phyloP scores from a whole-genome alignment of 2,329 filamentous ascomycete genomes.

The Aspergillus costaricaensis region DNA sequence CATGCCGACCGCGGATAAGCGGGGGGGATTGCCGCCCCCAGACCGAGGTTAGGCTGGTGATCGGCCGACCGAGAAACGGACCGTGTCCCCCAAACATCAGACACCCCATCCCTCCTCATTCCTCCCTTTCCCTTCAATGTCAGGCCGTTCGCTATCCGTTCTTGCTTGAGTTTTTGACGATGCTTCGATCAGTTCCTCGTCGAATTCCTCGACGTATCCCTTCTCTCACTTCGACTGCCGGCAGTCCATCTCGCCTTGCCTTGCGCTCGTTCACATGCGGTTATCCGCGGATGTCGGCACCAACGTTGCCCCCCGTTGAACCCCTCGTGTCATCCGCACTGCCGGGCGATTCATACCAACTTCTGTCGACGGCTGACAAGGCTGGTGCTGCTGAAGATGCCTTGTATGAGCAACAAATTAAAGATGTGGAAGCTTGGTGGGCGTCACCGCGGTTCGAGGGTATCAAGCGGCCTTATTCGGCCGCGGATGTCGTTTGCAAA shows the following conservation, averaged over 20 bases:
- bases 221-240: constrained; percentile 20
- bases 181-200: constrained; percentile 41
- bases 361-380: constrained; percentile 77
- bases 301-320: constrained; percentile 54
- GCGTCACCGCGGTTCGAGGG: constrained; percentile 77
- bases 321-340: constrained; percentile 63
- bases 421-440: constrained; percentile 91
- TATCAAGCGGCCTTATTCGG: constrained; percentile 88
- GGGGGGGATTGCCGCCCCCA: constrained; percentile 5
- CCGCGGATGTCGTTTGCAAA: constrained; percentile 90
- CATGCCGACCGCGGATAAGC: neutral
- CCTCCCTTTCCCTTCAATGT: neutral
- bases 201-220: constrained; percentile 38
- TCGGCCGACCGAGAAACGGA: constrained; percentile 1
- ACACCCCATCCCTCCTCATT: neutral
- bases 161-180: constrained; percentile 16
- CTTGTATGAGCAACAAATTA: constrained; percentile 79
- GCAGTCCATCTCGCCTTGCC: constrained; percentile 28
- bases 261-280: constrained; percentile 40
- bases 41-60: constrained; percentile 3
- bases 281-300: constrained; percentile 56
- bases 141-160: neutral
- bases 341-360: constrained; percentile 79
- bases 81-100: neutral
- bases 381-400: constrained; percentile 78